Evolutionary conservation across 2,329 filamentous ascomycete species (phyloP).

Genomic region (Drechslerella coelobrocha): DNA sequence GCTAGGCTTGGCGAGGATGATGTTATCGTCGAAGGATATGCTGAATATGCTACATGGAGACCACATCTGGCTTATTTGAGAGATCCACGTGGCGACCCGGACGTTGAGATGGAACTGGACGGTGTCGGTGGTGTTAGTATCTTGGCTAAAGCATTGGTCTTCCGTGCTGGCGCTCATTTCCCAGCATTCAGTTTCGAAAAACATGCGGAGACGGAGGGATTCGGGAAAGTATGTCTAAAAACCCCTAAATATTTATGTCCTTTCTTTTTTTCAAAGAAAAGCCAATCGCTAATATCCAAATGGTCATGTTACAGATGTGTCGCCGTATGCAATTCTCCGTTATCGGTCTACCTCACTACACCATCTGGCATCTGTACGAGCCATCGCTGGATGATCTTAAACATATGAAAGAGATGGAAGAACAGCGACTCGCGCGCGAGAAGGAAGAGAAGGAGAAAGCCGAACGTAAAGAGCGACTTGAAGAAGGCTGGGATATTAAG

Average conservation of each 20-base stretch:
- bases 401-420: constrained; percentile 97
- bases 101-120: constrained; percentile 99
- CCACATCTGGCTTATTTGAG: constrained; percentile 95
- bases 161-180: constrained; percentile 93
- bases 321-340: constrained; percentile 95
- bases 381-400: constrained; percentile 96
- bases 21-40: constrained; percentile 98
- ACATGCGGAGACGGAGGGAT: constrained; percentile 97
- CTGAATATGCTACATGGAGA: constrained; percentile 97
- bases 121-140: constrained; percentile 98
- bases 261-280: background rate
- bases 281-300: constrained; percentile 36
- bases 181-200: constrained; percentile 98
- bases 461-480: constrained; percentile 77
- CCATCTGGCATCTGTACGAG: constrained; percentile 99
- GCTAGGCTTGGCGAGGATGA: constrained; percentile 97
- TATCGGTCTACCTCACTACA: constrained; percentile 94
- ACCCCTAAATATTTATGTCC: too few relatives aligned
- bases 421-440: constrained; percentile 79
- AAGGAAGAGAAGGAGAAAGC: constrained; percentile 75
- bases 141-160: constrained; percentile 92
- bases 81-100: constrained; percentile 94
- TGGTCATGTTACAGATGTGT: constrained; percentile 74
- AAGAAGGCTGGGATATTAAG: constrained; percentile 78
- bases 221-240: constrained; percentile 78